Percentiles rank a stretch among this genome's conserved stretches.
Evolutionary conservation across 352 stramenopile genomes (phyloP).

Genomic region (Thraustotheca clavata): DNA sequence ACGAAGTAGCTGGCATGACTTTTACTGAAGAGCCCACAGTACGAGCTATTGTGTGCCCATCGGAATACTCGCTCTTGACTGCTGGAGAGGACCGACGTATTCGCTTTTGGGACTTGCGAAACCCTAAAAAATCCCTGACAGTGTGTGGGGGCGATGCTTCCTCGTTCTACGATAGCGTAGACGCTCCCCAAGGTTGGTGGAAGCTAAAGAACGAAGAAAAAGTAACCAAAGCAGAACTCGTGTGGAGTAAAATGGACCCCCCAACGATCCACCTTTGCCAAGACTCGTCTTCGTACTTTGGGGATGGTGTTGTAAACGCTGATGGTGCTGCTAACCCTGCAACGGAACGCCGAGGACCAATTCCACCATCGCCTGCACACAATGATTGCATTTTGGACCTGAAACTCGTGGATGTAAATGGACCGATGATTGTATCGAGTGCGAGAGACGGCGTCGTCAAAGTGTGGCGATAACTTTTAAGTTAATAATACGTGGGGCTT

Average conservation of each 20-base stretch:
- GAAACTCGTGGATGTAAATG: constrained; percentile 89
- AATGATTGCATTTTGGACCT: constrained; percentile 94
- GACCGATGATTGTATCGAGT: constrained; percentile 87
- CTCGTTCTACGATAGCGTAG: constrained; percentile 83
- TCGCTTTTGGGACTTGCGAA: constrained; percentile 95
- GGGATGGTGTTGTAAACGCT: constrained; percentile 14
- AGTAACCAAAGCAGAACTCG: constrained; percentile 71
- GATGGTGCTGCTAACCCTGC: constrained; percentile 60
- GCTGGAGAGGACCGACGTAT: constrained; percentile 92
- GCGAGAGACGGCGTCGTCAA: constrained; percentile 95
- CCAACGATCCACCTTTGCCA: constrained; percentile 81
- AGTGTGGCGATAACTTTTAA: constrained; percentile 82
- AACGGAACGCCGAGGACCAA: constrained; percentile 83
- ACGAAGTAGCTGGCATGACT: constrained; percentile 67
- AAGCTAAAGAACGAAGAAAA: constrained; percentile 29
- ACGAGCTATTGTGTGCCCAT: constrained; percentile 83
- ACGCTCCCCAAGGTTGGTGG: constrained; percentile 72
- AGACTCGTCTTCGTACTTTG: constrained; percentile 43
- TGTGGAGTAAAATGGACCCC: constrained; percentile 80
- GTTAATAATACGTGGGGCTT: not conserved
- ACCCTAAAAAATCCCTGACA: constrained; percentile 90
- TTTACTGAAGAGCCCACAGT: constrained; percentile 74
- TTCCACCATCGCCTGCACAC: constrained; percentile 80
- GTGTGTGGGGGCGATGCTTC: constrained; percentile 82
- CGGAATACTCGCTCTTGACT: constrained; percentile 87